Percentiles rank a stretch among this genome's conserved stretches.
Evolutionary conservation across 176 grass and related monocot species (phyloP).

Genomic region (Pharus latifolius): DNA sequence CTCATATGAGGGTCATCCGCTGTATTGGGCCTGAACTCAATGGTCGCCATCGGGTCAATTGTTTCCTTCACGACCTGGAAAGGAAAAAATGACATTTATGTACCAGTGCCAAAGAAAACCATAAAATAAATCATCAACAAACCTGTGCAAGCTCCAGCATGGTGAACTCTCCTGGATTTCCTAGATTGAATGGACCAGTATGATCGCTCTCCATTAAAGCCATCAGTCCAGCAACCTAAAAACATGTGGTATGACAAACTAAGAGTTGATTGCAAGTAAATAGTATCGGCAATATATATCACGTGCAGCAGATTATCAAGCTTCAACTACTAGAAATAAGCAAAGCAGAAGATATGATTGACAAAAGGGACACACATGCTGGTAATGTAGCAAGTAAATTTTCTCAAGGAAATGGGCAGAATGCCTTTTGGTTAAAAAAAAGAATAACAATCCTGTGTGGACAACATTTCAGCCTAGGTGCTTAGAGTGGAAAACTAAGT

Average conservation of each 20-base stretch:
- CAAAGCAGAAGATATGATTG: not conserved
- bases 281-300: too few species aligned
- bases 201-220: slow-evolving; percentile 80
- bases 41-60: slow-evolving; percentile 57
- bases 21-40: slow-evolving; percentile 73
- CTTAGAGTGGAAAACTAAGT: not conserved
- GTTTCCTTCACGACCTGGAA: slow-evolving; percentile 59
- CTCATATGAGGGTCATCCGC: slow-evolving; percentile 82
- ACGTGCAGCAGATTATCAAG: not conserved
- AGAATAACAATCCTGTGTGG: not conserved
- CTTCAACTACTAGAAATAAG: slow-evolving; percentile 1
- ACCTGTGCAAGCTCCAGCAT: slow-evolving; percentile 91
- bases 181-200: slow-evolving; percentile 84
- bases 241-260: not conserved
- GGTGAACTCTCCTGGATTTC: slow-evolving; percentile 93
- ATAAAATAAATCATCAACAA: not conserved
- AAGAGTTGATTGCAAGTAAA: not conserved
- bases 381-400: not conserved
- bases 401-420: slow-evolving; percentile 1
- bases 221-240: slow-evolving; percentile 78
- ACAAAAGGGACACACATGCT: not conserved
- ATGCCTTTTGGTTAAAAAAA: not conserved
- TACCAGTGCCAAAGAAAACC: not conserved
- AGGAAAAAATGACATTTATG: not conserved
- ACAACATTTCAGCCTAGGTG: not conserved